Conservation (phyloP, 768 basidiomycete species). For the Artomyces pyxidatus region DNA sequence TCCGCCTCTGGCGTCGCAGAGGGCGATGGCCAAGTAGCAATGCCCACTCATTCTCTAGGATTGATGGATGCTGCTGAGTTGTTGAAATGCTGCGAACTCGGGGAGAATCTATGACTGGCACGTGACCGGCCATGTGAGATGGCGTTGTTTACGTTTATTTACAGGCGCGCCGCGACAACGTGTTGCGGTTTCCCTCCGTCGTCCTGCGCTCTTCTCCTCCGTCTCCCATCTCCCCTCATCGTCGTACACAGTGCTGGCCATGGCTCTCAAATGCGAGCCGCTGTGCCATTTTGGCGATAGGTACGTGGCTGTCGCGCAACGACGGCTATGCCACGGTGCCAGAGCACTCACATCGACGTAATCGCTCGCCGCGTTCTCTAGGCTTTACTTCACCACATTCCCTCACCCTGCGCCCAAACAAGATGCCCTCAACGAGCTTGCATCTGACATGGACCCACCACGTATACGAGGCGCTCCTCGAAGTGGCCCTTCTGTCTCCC, state of each 20-base stretch:
- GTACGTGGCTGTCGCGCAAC: too few relatives aligned
- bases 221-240: constrained; percentile 9
- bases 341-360: neutral
- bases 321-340: too few relatives aligned
- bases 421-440: constrained; percentile 52
- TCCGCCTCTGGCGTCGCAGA: neutral
- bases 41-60: neutral
- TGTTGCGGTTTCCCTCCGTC: constrained; percentile 2
- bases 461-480: constrained; percentile 52
- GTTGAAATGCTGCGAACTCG: too few relatives aligned
- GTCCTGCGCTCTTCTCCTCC: constrained; percentile 6
- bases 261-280: constrained; percentile 57
- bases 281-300: constrained; percentile 75
- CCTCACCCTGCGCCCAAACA: constrained; percentile 65
- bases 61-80: too few relatives aligned
- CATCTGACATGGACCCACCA: constrained; percentile 49
- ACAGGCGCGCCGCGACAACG: constrained; percentile 2
- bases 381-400: constrained; percentile 88
- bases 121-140: too few relatives aligned
- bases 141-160: constrained; percentile 14
- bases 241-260: constrained; percentile 14
- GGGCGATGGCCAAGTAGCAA: neutral
- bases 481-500: constrained; percentile 53
- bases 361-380: constrained; percentile 1
- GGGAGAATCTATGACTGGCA: too few relatives aligned